These are phyloP conservation scores for Lactarius deliciosus DNA, from an alignment of 768 basidiomycete species.

Conservation along the genomic window DNA sequence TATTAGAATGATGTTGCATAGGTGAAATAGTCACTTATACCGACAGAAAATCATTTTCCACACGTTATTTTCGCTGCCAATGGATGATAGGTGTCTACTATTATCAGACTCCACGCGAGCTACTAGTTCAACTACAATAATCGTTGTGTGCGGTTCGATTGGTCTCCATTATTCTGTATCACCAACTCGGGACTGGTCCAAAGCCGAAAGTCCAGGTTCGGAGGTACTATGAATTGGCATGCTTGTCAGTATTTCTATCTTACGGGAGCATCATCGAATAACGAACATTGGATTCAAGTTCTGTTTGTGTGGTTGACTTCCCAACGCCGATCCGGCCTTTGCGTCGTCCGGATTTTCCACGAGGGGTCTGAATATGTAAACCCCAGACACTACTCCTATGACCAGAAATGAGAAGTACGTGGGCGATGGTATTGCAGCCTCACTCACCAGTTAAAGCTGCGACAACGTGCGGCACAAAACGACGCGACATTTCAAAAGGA, in stretches of 20 bases:
- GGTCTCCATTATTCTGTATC: neutral
- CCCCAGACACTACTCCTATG: constrained; percentile 23
- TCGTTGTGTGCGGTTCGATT: neutral
- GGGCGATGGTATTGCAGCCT: neutral
- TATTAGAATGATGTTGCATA: neutral
- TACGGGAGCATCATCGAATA: neutral
- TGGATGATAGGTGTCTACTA: neutral
- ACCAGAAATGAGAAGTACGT: neutral
- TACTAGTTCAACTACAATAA: neutral
- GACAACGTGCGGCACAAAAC: constrained; percentile 13
- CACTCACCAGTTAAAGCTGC: constrained; percentile 56
- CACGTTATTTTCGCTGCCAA: neutral
- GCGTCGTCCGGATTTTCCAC: neutral
- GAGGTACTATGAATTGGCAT: neutral
- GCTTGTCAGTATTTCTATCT: neutral
- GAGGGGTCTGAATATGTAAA: constrained; percentile 26
- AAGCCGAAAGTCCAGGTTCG: neutral
- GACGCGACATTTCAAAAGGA: constrained; percentile 14
- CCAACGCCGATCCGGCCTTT: neutral
- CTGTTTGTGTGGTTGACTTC: neutral
- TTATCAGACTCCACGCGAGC: neutral
- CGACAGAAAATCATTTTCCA: neutral
- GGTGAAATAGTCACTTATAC: neutral
- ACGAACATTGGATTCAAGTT: neutral
- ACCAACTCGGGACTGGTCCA: neutral